Evolutionary conservation across 371 early-diverging fungal genomes (phyloP).

Genomic region (Gilbertella persicaria): DNA sequence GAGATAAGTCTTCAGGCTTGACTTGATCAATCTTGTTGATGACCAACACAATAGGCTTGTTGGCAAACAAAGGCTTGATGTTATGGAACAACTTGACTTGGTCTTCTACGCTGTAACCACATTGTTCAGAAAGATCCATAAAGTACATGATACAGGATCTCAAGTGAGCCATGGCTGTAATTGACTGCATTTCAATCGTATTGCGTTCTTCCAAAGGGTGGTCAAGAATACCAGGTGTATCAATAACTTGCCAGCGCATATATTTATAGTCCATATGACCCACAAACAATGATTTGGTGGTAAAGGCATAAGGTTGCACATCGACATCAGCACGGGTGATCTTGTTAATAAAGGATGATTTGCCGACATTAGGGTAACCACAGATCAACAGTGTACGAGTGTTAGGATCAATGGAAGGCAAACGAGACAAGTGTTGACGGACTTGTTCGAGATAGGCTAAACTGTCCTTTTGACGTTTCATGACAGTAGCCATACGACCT

Average conservation of each 20-base stretch:
- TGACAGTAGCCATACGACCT: conserved; percentile 98
- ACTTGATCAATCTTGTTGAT: conserved; percentile 97
- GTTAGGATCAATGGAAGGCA: conserved; percentile 99
- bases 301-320: conserved; percentile 99
- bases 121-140: conserved; percentile 98
- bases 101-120: conserved; percentile 97
- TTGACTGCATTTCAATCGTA: conserved; percentile 99
- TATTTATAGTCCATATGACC: conserved; percentile 99
- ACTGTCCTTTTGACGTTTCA: conserved; percentile 98
- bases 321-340: conserved; percentile 99
- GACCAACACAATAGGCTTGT: conserved; percentile 97
- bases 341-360: conserved; percentile 99
- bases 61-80: conserved; percentile 98
- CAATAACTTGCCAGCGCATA: conserved; percentile 99
- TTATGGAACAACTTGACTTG: conserved; percentile 95
- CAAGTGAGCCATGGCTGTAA: conserved; percentile 99
- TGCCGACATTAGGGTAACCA: conserved; percentile 99
- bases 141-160: conserved; percentile 98
- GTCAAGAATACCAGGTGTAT: conserved; percentile 99
- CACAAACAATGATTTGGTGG: conserved; percentile 99
- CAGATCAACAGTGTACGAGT: conserved; percentile 98
- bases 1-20: conserved; percentile 75
- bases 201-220: conserved; percentile 99
- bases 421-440: conserved; percentile 97
- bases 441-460: conserved; percentile 99